Evolutionary conservation across 73 alveolate species (phyloP), one percentile per base, ranked within the genome.

Genomic region (Paramecium primaurelia): DNA sequence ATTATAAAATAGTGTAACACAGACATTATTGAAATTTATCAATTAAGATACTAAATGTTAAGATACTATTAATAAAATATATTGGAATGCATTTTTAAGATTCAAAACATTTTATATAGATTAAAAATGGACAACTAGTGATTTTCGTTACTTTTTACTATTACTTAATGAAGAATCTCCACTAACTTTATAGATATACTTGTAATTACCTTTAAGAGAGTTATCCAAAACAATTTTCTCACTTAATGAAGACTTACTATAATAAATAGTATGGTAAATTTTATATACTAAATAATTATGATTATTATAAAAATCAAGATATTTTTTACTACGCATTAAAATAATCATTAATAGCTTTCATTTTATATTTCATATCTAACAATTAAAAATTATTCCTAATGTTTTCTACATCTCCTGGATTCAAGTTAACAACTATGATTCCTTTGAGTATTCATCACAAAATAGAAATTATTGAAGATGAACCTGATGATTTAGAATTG

Each of bases 391-490:
- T 64, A 64, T 64, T 28, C 26, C 8, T 28, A 64, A 64, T 64
- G 84, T 11, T 32, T 32, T 32, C 84, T 32, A 6, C 26, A 64
- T 73, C 87, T 73, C 87, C 87, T 30, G 22, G 47, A 36, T 73
- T 73, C 87, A 34, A 40, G n/a, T 9, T 73, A 34, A 73, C 40
- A 3, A 3, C 87, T 0, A 73, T 73, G 87, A 73, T 26, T 11
- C 59, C 87, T 22, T 73, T 73, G 34, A 40, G 36, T 16, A n/a
- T 73, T 38, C 87, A 73, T 40, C 87, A 73, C 28, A 73, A 73
- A 73, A 54, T 54, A 18, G 59, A 73, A 20, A 25, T 73, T 12
- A 20, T 37, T 34, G 87, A 73, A 73, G 30, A 34, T 11, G 87
- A 73, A 20, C 87, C 87, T 11, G 38, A 73, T 36, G 87, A 73